Evolutionary conservation across 352 stramenopile species (phyloP).

Genomic region (Pythium folliculosum): DNA sequence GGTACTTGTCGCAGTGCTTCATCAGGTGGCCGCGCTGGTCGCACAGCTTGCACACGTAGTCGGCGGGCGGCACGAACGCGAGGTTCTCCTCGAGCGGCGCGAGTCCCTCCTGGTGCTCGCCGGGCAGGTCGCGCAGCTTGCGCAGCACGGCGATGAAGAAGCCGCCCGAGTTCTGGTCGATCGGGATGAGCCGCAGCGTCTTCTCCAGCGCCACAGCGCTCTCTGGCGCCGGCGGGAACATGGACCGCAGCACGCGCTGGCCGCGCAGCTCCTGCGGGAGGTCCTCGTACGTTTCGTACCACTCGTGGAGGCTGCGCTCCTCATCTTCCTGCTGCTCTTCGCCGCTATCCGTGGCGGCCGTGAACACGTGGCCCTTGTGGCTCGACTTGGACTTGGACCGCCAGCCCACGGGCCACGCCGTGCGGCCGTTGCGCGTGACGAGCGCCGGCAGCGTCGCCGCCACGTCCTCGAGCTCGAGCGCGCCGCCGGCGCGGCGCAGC

Average conservation of each 20-base stretch:
- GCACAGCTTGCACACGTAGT: slow-evolving; percentile 84
- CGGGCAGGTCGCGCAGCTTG: slow-evolving; percentile 74
- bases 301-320: slow-evolving; percentile 53
- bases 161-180: slow-evolving; percentile 97
- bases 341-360: slow-evolving; percentile 6
- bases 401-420: slow-evolving; percentile 78
- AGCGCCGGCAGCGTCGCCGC: slow-evolving; percentile 60
- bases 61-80: slow-evolving; percentile 40
- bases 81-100: slow-evolving; percentile 46
- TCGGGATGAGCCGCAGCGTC: slow-evolving; percentile 95
- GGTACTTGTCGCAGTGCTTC: slow-evolving; percentile 67
- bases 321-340: too few species aligned
- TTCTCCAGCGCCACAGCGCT: slow-evolving; percentile 66
- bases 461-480: slow-evolving; percentile 91
- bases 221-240: slow-evolving; percentile 75
- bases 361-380: slow-evolving; percentile 78
- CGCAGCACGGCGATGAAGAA: slow-evolving; percentile 98
- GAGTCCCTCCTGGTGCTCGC: slow-evolving; percentile 55
- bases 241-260: slow-evolving; percentile 66
- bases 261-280: slow-evolving; percentile 66
- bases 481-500: slow-evolving; percentile 84
- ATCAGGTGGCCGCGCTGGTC: slow-evolving; percentile 63
- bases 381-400: slow-evolving; percentile 87
- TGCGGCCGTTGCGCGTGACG: slow-evolving; percentile 49
- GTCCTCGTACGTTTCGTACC: slow-evolving; percentile 67